phyloP scores from a whole-genome alignment of 257 asterid genomes.

The Ajuga chamaepitys region DNA sequence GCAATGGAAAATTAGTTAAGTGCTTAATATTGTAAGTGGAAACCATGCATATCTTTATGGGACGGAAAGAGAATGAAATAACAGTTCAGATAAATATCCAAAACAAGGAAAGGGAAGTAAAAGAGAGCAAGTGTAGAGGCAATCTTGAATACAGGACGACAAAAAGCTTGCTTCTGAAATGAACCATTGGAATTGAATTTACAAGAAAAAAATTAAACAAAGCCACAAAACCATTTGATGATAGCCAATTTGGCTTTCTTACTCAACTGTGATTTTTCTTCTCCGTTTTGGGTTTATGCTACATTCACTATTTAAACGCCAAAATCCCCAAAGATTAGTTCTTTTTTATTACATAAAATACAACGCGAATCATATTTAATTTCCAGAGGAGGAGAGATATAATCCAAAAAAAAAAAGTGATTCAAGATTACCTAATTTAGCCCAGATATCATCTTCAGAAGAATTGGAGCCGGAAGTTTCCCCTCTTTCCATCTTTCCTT shows the following conservation, averaged over 20 bases:
- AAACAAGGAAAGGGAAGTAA: neutral
- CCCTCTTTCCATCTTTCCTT: conserved; percentile 55
- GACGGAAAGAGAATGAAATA: too few species aligned
- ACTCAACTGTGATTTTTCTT: neutral
- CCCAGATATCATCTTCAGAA: conserved; percentile 49
- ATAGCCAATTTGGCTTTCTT: neutral
- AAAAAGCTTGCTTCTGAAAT: neutral
- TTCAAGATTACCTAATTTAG: conserved; percentile 54
- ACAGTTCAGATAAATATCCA: neutral
- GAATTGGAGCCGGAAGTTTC: conserved; percentile 48
- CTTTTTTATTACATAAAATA: neutral
- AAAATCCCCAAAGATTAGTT: conserved; percentile 1
- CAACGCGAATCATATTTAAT: conserved; percentile 4
- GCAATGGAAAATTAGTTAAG: too few species aligned
- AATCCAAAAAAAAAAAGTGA: conserved; percentile 5
- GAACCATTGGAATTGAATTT: neutral
- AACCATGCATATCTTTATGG: too few species aligned
- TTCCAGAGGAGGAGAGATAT: neutral
- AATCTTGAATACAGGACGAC: neutral
- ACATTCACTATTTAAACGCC: neutral
- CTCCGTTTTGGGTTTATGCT: too few species aligned
- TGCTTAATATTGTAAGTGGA: too few species aligned
- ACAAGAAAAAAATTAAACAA: neutral
- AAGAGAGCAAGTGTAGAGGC: neutral
- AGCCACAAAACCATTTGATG: neutral